Evolutionary conservation across 352 stramenopile species (phyloP).

Genomic region (Phytophthora foliorum): DNA sequence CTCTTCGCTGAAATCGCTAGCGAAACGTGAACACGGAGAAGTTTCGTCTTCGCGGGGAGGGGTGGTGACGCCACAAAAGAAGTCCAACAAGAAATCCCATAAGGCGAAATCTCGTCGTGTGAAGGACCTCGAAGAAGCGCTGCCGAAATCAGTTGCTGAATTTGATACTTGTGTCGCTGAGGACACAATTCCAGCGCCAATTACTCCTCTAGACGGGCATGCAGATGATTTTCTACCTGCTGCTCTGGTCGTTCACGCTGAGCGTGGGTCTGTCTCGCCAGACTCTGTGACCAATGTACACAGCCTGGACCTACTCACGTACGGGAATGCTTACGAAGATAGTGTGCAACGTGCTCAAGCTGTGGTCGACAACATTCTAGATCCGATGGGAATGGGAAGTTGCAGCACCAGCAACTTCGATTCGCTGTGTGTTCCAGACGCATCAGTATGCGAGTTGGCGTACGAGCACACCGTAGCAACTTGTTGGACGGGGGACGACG

Average conservation of each 20-base stretch:
- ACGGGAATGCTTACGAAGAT: constrained; percentile 21
- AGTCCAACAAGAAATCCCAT: constrained; percentile 30
- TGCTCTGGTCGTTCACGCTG: not conserved
- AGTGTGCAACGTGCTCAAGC: constrained; percentile 26
- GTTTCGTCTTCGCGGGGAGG: not conserved
- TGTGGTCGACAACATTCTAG: constrained; percentile 41
- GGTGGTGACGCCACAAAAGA: constrained; percentile 8
- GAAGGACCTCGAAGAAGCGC: constrained; percentile 3
- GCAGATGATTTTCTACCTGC: not conserved
- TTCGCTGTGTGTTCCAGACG: not conserved
- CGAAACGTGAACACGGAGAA: constrained; percentile 37
- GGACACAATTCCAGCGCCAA: not conserved
- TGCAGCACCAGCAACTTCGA: constrained; percentile 5
- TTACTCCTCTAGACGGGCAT: not conserved
- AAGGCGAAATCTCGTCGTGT: constrained; percentile 10
- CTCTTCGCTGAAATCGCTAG: constrained; percentile 77
- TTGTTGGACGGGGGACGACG: constrained; percentile 17
- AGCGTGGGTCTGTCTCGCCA: constrained; percentile 41
- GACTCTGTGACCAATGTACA: constrained; percentile 44
- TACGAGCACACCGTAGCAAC: constrained; percentile 7
- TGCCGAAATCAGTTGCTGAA: not conserved
- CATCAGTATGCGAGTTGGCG: not conserved
- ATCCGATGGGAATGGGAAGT: constrained; percentile 40
- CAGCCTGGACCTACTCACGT: constrained; percentile 18
- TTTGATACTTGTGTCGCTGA: not conserved